A percentile compares a stretch with the other conserved stretches of the same genome.
These are phyloP conservation scores for Alternaria ventricosa DNA, from an alignment of 2,329 filamentous ascomycete species.

Conservation along the genomic window DNA sequence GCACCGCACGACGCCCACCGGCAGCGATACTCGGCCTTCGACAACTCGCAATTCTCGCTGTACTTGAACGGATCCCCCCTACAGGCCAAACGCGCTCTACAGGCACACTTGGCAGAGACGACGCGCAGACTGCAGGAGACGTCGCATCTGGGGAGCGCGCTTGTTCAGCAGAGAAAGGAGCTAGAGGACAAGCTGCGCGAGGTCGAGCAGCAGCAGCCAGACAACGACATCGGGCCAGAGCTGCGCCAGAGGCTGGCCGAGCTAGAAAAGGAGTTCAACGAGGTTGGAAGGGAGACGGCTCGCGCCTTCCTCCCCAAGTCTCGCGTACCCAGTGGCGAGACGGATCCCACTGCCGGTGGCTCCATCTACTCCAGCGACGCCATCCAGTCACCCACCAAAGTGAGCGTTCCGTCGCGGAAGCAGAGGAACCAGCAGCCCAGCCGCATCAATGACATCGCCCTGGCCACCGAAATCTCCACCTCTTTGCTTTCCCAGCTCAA, in stretches of 20 bases:
- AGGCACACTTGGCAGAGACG: constrained; percentile 91
- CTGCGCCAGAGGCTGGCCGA: constrained; percentile 82
- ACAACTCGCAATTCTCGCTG: constrained; percentile 78
- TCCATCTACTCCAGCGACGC: constrained; percentile 78
- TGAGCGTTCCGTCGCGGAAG: constrained; percentile 84
- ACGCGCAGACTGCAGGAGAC: constrained; percentile 90
- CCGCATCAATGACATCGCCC: constrained; percentile 93
- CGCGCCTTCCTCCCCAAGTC: constrained; percentile 85
- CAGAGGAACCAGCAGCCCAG: constrained; percentile 88
- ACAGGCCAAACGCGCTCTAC: constrained; percentile 85
- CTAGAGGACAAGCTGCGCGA: constrained; percentile 82
- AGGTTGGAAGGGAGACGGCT: constrained; percentile 87
- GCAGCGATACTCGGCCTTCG: constrained; percentile 83
- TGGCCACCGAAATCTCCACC: constrained; percentile 97
- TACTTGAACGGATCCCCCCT: constrained; percentile 79
- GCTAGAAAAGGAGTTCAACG: constrained; percentile 93
- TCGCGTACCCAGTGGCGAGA: constrained; percentile 68
- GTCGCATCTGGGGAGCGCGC: constrained; percentile 83
- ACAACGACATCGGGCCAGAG: constrained; percentile 81
- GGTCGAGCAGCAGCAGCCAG: constrained; percentile 73
- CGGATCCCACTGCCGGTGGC: constrained; percentile 40
- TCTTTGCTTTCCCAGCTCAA: constrained; percentile 93
- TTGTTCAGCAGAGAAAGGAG: constrained; percentile 86
- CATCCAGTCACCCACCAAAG: constrained; percentile 85
- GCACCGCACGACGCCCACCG: constrained; percentile 49